phyloP scores from a whole-genome alignment of 2,329 filamentous ascomycete genomes.

The Zymoseptoria tritici region DNA sequence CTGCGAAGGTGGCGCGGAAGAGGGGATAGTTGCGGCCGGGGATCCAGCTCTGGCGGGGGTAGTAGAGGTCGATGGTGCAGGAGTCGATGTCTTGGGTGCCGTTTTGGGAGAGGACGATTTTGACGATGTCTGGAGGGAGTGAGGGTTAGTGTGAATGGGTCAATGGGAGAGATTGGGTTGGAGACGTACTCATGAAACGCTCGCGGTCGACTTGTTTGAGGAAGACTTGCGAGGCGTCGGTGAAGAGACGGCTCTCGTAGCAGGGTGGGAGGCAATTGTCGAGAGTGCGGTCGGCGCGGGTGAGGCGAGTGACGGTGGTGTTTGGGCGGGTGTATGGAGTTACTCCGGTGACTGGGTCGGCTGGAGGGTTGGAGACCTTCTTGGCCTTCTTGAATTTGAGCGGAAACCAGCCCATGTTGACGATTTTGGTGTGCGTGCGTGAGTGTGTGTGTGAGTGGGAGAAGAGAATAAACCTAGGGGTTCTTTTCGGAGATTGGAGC shows the following conservation, averaged over 20 bases:
- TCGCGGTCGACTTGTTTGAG: constrained; percentile 7
- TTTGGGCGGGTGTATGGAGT: not conserved
- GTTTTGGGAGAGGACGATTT: constrained; percentile 15
- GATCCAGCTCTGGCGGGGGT: not conserved
- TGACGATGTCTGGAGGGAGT: not conserved
- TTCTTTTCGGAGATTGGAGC: not conserved
- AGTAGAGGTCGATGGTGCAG: constrained; percentile 8
- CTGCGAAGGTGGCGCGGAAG: constrained; percentile 8
- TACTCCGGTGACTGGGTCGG: not conserved
- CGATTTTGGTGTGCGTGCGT: not conserved
- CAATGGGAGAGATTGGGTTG: not conserved
- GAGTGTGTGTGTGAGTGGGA: constrained; percentile 1
- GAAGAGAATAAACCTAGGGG: not conserved
- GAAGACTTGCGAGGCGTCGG: constrained; percentile 3
- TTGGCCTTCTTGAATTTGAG: not conserved
- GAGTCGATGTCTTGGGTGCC: constrained; percentile 5
- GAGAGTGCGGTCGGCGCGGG: not conserved
- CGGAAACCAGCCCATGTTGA: not conserved
- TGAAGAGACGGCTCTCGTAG: not conserved
- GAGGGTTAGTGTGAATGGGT: not conserved
- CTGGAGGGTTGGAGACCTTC: not conserved
- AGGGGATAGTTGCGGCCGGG: not conserved
- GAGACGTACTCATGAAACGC: constrained; percentile 13
- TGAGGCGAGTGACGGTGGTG: not conserved
- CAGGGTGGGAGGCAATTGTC: not conserved